Base-by-base conservation (phyloP, 1,284 basidiomycete species). In the Malassezia arunalokei region DNA sequence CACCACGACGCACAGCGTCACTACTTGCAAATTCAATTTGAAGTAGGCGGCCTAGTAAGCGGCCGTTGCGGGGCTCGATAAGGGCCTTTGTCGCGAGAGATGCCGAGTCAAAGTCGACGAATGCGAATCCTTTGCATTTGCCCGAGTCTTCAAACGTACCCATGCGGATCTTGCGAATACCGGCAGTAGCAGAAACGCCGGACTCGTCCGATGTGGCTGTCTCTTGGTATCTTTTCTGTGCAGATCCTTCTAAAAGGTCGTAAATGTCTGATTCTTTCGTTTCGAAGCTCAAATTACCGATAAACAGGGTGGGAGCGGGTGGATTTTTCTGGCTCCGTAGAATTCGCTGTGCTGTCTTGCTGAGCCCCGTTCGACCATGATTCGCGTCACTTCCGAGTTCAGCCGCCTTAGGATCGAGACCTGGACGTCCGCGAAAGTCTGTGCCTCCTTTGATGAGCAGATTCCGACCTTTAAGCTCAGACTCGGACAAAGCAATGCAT, bases 121-220 rank as follows among this genome's bases (percentile, higher is more conserved):
- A 98, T 0, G 87, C 90, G 76, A 89, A 96, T 86, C 92, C 92
- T 79, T 96, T 98, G 76, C 92, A 96, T 57, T 83, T 78, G 6
- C 89, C 89, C 0, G 61, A 85, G 73, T 96, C 92, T 73, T 96
- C 88, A 63, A 98, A 98, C 14, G 89, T 90, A 1, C 88, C 90
- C 79, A 98, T 79, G 4, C 92, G 82, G 28, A 96, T 78, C 72
- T 90, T 90, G 57, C 86, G 81, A 75, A 96, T 82, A 74, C 88
- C 90, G 27, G 75, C 75, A 7, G 8, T 11, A 14, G 33, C 17
- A 8, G 47, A 40, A 27, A 33, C 41, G 15, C 15, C 15, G 2
- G 33, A 35, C 74, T 74, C 57, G 80, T 79, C 57, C 35, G 14
- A 75, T 68, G 4, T 61, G 65, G 8, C 60, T 40, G 45, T 50